phyloP scores from a whole-genome alignment of 2,329 filamentous ascomycete genomes.

The Didymella sp. region DNA sequence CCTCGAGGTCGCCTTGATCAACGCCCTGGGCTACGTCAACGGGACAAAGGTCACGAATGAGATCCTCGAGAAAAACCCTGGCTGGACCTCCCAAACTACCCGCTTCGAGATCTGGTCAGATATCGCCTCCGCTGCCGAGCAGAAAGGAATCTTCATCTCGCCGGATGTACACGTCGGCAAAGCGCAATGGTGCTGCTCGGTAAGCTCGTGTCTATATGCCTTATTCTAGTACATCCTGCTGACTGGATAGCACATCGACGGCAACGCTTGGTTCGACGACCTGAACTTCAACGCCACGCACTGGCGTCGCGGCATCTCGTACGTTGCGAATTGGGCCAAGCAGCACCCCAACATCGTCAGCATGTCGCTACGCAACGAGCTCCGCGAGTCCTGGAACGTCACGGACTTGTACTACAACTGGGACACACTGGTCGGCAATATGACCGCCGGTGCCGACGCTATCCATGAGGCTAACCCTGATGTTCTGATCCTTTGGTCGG shows the following conservation, averaged over 20 bases:
- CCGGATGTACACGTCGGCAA: constrained; percentile 44
- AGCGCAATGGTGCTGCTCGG: constrained; percentile 47
- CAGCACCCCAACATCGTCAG: constrained; percentile 61
- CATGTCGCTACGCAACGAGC: constrained; percentile 66
- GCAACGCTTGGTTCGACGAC: constrained; percentile 65
- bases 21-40: constrained; percentile 49
- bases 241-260: constrained; percentile 57
- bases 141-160: constrained; percentile 41
- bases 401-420: constrained; percentile 42
- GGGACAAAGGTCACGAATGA: constrained; percentile 49
- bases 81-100: constrained; percentile 49
- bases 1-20: constrained; percentile 50
- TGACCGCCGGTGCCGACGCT: constrained; percentile 56
- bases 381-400: constrained; percentile 49
- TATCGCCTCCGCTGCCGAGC: constrained; percentile 35
- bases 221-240: no score
- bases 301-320: constrained; percentile 62
- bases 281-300: constrained; percentile 62
- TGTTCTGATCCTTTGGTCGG: constrained; percentile 62
- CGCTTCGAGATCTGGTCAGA: constrained; percentile 50
- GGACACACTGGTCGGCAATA: constrained; percentile 48
- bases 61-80: constrained; percentile 47
- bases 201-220: no score
- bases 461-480: constrained; percentile 63
- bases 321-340: constrained; percentile 61